Evolutionary conservation across 2,329 filamentous ascomycete genomes (phyloP).

Genomic region (Knoxdaviesia capensis): DNA sequence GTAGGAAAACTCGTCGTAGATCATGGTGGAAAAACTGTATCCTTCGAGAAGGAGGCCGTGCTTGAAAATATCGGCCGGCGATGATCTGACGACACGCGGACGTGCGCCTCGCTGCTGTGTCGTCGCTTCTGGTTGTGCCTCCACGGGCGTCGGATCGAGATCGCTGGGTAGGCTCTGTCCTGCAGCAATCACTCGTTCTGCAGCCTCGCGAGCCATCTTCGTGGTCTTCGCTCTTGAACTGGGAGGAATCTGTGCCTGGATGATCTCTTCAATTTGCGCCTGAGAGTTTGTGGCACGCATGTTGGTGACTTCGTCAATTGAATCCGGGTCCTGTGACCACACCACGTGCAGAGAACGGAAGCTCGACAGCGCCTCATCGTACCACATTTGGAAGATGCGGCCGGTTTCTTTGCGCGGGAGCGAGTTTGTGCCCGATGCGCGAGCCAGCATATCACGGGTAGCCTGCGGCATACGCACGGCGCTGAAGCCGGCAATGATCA

Average conservation of each 20-base stretch:
- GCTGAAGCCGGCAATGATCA: constrained; percentile 16
- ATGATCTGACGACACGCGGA: background rate
- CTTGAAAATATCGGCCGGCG: constrained; percentile 3
- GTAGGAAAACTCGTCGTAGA: constrained; percentile 25
- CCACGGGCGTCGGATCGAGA: background rate
- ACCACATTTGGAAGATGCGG: constrained; percentile 3
- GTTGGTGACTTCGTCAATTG: constrained; percentile 1
- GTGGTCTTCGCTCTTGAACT: background rate
- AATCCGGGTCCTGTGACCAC: background rate
- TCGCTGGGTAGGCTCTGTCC: no score
- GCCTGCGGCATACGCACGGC: constrained; percentile 2
- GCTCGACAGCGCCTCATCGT: constrained; percentile 1
- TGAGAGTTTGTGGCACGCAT: background rate
- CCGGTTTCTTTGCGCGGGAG: constrained; percentile 4
- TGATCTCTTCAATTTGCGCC: background rate
- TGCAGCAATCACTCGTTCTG: background rate
- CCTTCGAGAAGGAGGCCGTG: constrained; percentile 12
- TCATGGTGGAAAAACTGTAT: constrained; percentile 17
- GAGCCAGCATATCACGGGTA: constrained; percentile 3
- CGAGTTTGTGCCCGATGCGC: background rate
- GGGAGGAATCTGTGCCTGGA: constrained; percentile 1
- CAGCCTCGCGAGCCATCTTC: background rate
- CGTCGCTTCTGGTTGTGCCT: constrained; percentile 8
- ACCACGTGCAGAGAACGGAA: background rate
- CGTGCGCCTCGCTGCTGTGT: background rate